phyloP scores from a whole-genome alignment of 129 eudicot species.

The Pulicaria dysenterica region DNA sequence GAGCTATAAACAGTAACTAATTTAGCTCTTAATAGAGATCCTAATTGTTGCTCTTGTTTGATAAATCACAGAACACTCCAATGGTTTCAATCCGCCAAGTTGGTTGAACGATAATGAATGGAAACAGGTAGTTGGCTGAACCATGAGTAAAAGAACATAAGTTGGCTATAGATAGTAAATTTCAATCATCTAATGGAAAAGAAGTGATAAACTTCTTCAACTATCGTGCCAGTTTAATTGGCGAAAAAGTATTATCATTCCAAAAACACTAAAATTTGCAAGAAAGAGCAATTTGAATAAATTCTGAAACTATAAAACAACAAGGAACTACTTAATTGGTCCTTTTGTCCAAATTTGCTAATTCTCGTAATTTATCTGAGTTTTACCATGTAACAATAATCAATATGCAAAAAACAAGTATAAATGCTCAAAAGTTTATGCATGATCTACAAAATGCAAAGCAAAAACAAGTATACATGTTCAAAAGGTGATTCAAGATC shows the following conservation, averaged over 20 bases:
- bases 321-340: neutral
- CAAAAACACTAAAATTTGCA: neutral
- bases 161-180: no score
- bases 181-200: no score
- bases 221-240: no score
- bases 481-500: conserved; percentile 1
- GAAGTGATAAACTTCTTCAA: no score
- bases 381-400: neutral
- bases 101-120: no score
- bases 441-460: conserved; percentile 1
- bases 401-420: neutral
- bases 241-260: neutral
- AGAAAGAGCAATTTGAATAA: neutral
- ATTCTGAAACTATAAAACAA: neutral
- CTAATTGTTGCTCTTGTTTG: no score
- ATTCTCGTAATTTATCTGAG: neutral
- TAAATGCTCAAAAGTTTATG: neutral
- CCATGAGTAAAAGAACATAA: no score
- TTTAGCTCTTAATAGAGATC: no score
- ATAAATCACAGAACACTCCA: no score
- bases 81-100: no score
- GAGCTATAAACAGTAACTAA: no score
- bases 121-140: no score
- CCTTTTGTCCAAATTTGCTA: neutral
- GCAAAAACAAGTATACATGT: neutral